Conservation (phyloP, 2,329 filamentous ascomycete genomes). For the Harringtonia aguacate region DNA sequence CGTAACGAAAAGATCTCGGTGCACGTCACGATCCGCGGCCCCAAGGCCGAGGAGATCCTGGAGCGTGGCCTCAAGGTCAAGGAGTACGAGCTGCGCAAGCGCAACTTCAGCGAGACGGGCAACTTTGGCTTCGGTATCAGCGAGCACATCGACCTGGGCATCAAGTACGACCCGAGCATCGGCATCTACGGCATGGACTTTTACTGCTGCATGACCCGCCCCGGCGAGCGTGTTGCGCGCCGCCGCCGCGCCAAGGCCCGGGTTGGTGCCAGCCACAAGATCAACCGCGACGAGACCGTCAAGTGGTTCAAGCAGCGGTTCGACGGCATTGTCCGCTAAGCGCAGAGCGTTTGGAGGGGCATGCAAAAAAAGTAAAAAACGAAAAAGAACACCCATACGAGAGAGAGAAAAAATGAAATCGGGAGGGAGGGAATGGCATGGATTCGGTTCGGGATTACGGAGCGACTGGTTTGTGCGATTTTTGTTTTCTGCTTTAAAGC, state of each 20-base stretch:
- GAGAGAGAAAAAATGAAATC: neutral
- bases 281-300: constrained; percentile 90
- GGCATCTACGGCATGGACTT: constrained; percentile 99
- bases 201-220: constrained; percentile 99
- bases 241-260: constrained; percentile 80
- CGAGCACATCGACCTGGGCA: constrained; percentile 99
- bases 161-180: constrained; percentile 98
- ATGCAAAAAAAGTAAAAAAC: constrained; percentile 8
- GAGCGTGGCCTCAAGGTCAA: constrained; percentile 99
- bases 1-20: constrained; percentile 99
- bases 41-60: constrained; percentile 95
- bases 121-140: constrained; percentile 99
- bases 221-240: constrained; percentile 94
- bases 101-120: constrained; percentile 99
- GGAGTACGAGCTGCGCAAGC: constrained; percentile 99
- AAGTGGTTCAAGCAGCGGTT: constrained; percentile 91
- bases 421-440: neutral
- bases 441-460: too few relatives aligned
- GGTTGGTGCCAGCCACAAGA: constrained; percentile 82
- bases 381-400: constrained; percentile 11
- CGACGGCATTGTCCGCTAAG: constrained; percentile 98
- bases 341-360: constrained; percentile 7
- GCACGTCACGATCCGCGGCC: constrained; percentile 98
- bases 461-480: neutral
- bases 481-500: neutral